Conservation (phyloP, 257 asterid genomes). For the Handroanthus guayacan region DNA sequence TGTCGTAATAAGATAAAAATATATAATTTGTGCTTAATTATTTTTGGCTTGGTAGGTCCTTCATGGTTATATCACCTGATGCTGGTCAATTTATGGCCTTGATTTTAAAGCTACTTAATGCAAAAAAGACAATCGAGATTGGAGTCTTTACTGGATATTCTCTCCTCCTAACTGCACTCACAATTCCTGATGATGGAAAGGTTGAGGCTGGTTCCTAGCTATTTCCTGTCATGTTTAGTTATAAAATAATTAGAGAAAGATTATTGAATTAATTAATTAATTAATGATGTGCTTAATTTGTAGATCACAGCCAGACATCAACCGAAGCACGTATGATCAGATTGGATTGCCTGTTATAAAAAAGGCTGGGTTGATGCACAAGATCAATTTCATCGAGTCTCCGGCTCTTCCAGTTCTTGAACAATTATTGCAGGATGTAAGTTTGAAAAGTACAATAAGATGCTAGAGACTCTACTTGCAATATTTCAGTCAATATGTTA, state of each 20-base stretch:
- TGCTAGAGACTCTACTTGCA: too few species aligned
- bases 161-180: constrained; percentile 61
- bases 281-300: too few species aligned
- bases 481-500: too few species aligned
- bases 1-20: neutral
- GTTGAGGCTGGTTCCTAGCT: constrained; percentile 24
- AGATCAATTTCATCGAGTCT: constrained; percentile 59
- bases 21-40: neutral
- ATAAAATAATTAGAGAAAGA: too few species aligned
- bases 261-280: too few species aligned
- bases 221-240: neutral
- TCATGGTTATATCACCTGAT: constrained; percentile 59
- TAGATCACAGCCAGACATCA: constrained; percentile 62
- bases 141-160: constrained; percentile 78
- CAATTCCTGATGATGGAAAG: constrained; percentile 69
- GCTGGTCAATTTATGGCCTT: constrained; percentile 58
- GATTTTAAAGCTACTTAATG: constrained; percentile 48
- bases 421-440: constrained; percentile 51
- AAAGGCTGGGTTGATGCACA: constrained; percentile 59
- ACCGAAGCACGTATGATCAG: constrained; percentile 48
- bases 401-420: constrained; percentile 61
- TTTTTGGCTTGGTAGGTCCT: constrained; percentile 33
- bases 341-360: constrained; percentile 58
- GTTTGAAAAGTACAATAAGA: too few species aligned
- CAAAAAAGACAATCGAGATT: constrained; percentile 60